phyloP scores from a whole-genome alignment of 2,329 filamentous ascomycete genomes.

The Rhytidhysteron rufulum region DNA sequence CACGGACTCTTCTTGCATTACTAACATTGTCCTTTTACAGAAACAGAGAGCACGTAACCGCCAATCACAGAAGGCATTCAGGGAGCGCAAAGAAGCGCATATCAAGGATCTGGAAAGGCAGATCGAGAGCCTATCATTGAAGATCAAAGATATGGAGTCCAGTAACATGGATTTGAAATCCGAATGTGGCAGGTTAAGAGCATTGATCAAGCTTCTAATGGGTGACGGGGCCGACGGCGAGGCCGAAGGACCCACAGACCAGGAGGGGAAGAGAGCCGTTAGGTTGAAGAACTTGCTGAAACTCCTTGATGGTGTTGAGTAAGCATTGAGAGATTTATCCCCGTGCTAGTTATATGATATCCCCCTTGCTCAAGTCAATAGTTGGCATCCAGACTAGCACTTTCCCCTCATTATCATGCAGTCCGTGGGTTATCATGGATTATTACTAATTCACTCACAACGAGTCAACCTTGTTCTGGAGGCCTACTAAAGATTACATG shows the following conservation, averaged over 20 bases:
- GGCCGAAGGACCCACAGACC: background rate
- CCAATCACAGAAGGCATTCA: background rate
- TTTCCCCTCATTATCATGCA: too few species aligned
- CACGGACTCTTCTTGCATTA: background rate
- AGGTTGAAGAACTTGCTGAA: background rate
- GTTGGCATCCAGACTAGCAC: too few species aligned
- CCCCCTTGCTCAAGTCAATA: too few species aligned
- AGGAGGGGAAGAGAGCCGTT: background rate
- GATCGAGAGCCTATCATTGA: background rate
- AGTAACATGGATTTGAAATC: background rate
- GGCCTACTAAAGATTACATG: too few species aligned
- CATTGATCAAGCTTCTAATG: background rate
- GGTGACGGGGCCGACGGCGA: background rate
- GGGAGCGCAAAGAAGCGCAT: background rate
- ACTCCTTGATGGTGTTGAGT: background rate
- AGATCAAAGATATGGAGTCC: background rate
- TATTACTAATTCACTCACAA: too few species aligned
- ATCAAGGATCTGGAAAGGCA: background rate
- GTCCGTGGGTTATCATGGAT: too few species aligned
- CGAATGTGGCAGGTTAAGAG: background rate
- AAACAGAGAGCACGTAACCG: background rate
- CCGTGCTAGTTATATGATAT: too few species aligned
- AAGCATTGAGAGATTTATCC: too few species aligned
- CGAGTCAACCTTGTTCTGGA: too few species aligned
- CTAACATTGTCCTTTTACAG: background rate